Conservation (phyloP, 495 filamentous ascomycete genomes). For the Wilcoxina mikolae region DNA sequence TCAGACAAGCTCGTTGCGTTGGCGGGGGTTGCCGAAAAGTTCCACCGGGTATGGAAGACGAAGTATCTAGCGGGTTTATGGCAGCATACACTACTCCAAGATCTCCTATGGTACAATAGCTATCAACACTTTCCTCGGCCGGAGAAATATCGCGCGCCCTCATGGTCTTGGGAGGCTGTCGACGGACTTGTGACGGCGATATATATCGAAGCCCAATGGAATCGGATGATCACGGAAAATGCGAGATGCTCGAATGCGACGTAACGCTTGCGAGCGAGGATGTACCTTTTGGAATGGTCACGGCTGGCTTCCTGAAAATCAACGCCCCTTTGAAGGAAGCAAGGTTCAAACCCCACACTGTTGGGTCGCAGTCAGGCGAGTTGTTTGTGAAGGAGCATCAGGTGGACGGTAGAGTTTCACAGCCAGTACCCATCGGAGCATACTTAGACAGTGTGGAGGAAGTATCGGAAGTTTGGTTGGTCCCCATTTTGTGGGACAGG, state of each 20-base stretch:
- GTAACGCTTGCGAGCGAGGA: not conserved
- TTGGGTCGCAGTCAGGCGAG: not conserved
- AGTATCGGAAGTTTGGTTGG: not conserved
- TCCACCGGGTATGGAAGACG: constrained; percentile 7
- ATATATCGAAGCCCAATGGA: not conserved
- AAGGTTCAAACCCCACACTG: not conserved
- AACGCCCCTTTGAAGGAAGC: not conserved
- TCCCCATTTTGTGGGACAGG: not conserved
- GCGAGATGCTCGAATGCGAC: not conserved
- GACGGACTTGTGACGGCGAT: constrained; percentile 6
- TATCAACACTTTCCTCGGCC: constrained; percentile 6
- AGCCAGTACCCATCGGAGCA: not conserved
- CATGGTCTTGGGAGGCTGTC: constrained; percentile 27
- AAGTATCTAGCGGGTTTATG: constrained; percentile 10
- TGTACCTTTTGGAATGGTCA: not conserved
- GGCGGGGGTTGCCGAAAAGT: constrained; percentile 23
- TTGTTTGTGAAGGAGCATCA: not conserved
- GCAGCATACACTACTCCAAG: constrained; percentile 2
- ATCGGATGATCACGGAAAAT: not conserved
- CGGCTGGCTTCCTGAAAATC: not conserved
- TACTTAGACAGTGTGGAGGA: not conserved
- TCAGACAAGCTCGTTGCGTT: constrained; percentile 19
- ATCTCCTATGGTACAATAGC: not conserved
- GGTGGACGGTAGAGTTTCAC: not conserved
- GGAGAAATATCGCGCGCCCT: constrained; percentile 23